Evolutionary conservation across 179 eudicot species (phyloP).

Genomic region (Vitellaria paradoxa): DNA sequence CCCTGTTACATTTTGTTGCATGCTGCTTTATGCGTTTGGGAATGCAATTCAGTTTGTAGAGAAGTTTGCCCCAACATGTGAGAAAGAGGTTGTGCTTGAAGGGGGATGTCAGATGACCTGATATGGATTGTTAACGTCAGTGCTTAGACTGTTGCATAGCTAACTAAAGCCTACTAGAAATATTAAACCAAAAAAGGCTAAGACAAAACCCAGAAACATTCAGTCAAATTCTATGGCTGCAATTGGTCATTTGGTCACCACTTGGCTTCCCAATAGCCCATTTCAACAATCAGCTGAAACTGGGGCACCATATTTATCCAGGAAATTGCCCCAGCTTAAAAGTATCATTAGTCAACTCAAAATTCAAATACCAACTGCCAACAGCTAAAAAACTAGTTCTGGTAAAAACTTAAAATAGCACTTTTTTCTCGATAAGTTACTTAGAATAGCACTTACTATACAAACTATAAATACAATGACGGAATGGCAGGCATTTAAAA

Average conservation of each 20-base stretch:
- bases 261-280: not conserved
- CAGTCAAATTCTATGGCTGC: not conserved
- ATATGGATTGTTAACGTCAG: not conserved
- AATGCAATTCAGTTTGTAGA: no score
- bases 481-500: slow-evolving; percentile 11
- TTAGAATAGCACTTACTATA: not conserved
- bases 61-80: no score
- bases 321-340: not conserved
- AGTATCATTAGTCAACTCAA: not conserved
- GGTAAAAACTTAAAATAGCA: not conserved
- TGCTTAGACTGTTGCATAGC: not conserved
- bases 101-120: no score
- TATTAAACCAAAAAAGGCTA: not conserved
- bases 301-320: not conserved
- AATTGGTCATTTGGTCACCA: not conserved
- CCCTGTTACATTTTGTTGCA: no score
- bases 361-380: not conserved
- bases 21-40: no score
- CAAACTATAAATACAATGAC: slow-evolving; percentile 1
- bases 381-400: not conserved
- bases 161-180: not conserved
- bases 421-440: no score
- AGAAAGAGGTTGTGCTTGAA: no score
- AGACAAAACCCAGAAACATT: not conserved
- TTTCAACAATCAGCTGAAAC: not conserved